Evolutionary conservation across 495 filamentous ascomycete species (phyloP).

Genomic region (Penicillium parvum): DNA sequence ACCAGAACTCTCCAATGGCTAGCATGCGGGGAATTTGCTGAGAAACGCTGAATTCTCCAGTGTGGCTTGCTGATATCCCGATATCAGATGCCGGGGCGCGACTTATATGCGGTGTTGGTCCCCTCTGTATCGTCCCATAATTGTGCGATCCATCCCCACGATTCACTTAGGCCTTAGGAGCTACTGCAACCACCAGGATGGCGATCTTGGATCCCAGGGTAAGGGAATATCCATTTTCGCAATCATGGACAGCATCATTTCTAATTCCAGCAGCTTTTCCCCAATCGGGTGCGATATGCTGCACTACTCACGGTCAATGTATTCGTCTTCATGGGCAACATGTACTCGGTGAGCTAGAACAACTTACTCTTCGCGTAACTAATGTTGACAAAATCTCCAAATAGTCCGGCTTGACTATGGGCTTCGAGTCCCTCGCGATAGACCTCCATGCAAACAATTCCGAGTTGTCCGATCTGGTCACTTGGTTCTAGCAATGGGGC

Average conservation of each 20-base stretch:
- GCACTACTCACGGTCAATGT: slow-evolving; percentile 34
- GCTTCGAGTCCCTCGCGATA: slow-evolving; percentile 29
- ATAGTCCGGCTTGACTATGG: slow-evolving; percentile 31
- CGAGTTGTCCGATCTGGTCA: slow-evolving; percentile 25
- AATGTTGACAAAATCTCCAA: neutral
- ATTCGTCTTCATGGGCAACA: slow-evolving; percentile 38
- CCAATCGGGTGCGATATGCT: slow-evolving; percentile 26
- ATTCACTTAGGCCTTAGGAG: neutral
- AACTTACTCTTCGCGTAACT: neutral
- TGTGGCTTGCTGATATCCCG: slow-evolving; percentile 7
- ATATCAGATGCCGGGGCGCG: slow-evolving; percentile 1
- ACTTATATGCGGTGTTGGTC: slow-evolving; percentile 6
- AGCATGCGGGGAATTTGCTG: slow-evolving; percentile 5
- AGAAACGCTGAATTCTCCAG: neutral
- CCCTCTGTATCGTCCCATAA: neutral
- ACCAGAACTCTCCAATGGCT: neutral
- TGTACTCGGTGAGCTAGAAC: slow-evolving; percentile 26
- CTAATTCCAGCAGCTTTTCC: slow-evolving; percentile 21
- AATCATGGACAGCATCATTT: neutral
- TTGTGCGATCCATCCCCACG: slow-evolving; percentile 7
- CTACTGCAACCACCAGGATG: slow-evolving; percentile 1
- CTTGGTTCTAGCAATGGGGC: slow-evolving; percentile 34
- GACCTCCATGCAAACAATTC: slow-evolving; percentile 25
- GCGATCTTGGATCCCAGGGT: slow-evolving; percentile 11
- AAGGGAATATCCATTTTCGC: neutral